Conservation (phyloP, 129 eudicot genomes). For the Flaveria sonorensis region DNA sequence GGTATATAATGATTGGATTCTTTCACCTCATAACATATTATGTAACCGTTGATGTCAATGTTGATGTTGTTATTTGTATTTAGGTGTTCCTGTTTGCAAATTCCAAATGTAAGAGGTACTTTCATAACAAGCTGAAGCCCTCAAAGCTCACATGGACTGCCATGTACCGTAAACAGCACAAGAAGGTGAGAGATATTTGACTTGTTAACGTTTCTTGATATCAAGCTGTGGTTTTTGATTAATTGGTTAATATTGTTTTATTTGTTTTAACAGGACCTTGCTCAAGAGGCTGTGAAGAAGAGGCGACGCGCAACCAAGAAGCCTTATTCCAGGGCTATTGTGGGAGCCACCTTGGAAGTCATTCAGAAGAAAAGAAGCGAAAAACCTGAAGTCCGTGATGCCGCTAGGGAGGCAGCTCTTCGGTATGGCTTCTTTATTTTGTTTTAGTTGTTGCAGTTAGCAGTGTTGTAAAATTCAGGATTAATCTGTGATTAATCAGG, state of each 20-base stretch:
- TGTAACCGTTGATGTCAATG: not conserved
- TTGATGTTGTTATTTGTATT: not conserved
- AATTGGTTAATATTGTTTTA: not conserved
- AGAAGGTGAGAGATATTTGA: slow-evolving; percentile 42
- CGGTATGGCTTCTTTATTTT: slow-evolving; percentile 34
- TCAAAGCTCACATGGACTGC: slow-evolving; percentile 74
- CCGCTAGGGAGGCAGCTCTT: slow-evolving; percentile 68
- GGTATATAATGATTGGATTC: slow-evolving; percentile 1
- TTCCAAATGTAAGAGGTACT: slow-evolving; percentile 70
- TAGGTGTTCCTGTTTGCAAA: slow-evolving; percentile 63
- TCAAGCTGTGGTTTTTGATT: too few relatives aligned
- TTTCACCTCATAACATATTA: not conserved
- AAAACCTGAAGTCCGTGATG: slow-evolving; percentile 66
- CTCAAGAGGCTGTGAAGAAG: slow-evolving; percentile 44
- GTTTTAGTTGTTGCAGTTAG: not conserved
- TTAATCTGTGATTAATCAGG: not conserved
- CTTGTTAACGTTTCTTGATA: not conserved
- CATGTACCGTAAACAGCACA: slow-evolving; percentile 67
- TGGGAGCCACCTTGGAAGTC: slow-evolving; percentile 66
- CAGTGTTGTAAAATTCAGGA: not conserved
- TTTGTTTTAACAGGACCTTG: slow-evolving; percentile 39
- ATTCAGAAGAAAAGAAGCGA: slow-evolving; percentile 65
- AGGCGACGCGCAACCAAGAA: slow-evolving; percentile 66
- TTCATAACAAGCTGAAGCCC: slow-evolving; percentile 64
- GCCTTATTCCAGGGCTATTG: slow-evolving; percentile 66